Evolutionary conservation across 371 early-diverging fungal genomes (phyloP), one percentile per base, ranked within the genome.

Genomic region (Actinomortierella ambigua): DNA sequence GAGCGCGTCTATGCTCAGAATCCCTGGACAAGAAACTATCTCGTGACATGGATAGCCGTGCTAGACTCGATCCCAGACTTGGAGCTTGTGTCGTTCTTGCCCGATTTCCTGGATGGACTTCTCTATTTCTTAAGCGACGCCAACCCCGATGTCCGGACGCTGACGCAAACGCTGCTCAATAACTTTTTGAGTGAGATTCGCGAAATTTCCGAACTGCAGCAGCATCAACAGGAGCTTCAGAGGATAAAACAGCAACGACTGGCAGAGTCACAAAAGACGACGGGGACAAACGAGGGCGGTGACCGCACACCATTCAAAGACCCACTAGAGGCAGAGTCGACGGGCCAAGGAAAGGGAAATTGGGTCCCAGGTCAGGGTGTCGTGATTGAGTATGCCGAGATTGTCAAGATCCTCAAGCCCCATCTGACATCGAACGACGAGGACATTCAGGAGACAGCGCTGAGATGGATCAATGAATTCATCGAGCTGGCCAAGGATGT

Each of bases 41-140:
- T 97, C 18, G 92, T 97, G 11, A 88, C 90, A 43, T 97, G 98
- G 98, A 90, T 97, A 53, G 80, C 85, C 11, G 89, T 95, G 0
- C 76, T 97, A 39, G 92, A 94, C 64, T 88, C 93, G 0, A 88
- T 97, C 9, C 98, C 97, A 0, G 95, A 95, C 41, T 76, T 97
- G 11, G 96, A 96, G 62, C 77, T 97, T 40, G 88, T 97, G 3
- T 84, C 85, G 0, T 93, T 88, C 67, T 73, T 97, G 7, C 96
- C 96, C 2, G 89, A 90, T 49, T 97, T 96, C 60, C 77, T 97
- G 53, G 95, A 93, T 65, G 95, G 95, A 0, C 79, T 97, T 26
- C 77, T 97, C 39, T 77, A 81, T 9, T 96, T 93, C 59, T 78
- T 97, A 46, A 89, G 88, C 60, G 98, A 97, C 78, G 79, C 88